Percentiles rank a stretch among this genome's conserved stretches.
Evolutionary conservation across 805 yeast species (phyloP).

Genomic region (Candida maltosa): DNA sequence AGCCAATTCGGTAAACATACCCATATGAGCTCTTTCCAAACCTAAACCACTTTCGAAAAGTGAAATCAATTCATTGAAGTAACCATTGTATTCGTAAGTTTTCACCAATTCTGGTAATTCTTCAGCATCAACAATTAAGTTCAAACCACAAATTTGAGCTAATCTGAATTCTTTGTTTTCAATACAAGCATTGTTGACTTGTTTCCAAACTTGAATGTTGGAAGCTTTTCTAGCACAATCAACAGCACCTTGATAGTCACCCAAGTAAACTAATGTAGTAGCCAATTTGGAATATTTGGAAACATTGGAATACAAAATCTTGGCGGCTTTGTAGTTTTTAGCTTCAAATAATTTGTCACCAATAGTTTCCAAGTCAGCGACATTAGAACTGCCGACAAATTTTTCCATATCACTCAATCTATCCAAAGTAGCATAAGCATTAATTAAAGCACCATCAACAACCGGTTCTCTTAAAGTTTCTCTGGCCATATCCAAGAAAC

Average conservation of each 20-base stretch:
- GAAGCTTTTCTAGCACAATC: slow-evolving; percentile 99
- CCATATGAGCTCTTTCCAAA: slow-evolving; percentile 98
- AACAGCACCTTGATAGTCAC: slow-evolving; percentile 94
- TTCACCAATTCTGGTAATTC: slow-evolving; percentile 86
- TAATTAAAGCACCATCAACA: slow-evolving; percentile 88
- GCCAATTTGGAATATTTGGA: slow-evolving; percentile 96
- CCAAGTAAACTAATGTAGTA: slow-evolving; percentile 88
- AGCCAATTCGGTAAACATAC: slow-evolving; percentile 97
- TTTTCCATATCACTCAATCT: slow-evolving; percentile 78
- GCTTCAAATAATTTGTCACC: slow-evolving; percentile 88
- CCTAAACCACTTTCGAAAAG: slow-evolving; percentile 94
- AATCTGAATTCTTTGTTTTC: slow-evolving; percentile 91
- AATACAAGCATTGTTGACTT: slow-evolving; percentile 94
- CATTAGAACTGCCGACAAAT: slow-evolving; percentile 81
- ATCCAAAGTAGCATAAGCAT: slow-evolving; percentile 79
- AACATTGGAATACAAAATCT: slow-evolving; percentile 76
- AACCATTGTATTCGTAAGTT: slow-evolving; percentile 86
- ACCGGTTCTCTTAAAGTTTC: slow-evolving; percentile 84
- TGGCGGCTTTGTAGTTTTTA: slow-evolving; percentile 88
- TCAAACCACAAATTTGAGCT: slow-evolving; percentile 98
- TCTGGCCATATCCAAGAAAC: slow-evolving; percentile 89
- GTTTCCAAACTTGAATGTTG: slow-evolving; percentile 91
- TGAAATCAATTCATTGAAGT: slow-evolving; percentile 86
- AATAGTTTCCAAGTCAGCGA: slow-evolving; percentile 85
- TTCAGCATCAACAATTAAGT: slow-evolving; percentile 95